Conservation (phyloP, 228 moss, liverwort and hornwort genomes). For the Sphagnum fallax region DNA sequence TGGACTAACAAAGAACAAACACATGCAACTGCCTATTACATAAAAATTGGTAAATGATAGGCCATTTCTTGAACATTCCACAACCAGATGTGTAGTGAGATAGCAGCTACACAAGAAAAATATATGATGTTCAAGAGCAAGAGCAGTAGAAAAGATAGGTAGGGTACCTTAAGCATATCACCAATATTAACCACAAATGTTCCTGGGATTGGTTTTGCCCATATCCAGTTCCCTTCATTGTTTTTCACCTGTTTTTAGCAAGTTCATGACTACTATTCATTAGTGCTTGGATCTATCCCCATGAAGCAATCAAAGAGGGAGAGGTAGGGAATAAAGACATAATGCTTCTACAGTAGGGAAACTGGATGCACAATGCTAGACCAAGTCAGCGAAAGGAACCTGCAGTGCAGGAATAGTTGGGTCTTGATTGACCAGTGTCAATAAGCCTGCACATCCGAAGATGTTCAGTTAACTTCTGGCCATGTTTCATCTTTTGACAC, state of each 20-base stretch:
- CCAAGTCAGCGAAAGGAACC: constrained; percentile 24
- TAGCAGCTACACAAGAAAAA: not conserved
- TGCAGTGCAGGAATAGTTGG: constrained; percentile 67
- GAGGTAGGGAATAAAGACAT: not conserved
- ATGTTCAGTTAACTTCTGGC: too few species aligned
- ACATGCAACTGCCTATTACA: too few species aligned
- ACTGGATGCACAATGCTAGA: not conserved
- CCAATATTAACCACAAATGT: constrained; percentile 97
- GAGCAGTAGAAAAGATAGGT: too few species aligned
- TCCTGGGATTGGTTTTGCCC: constrained; percentile 89
- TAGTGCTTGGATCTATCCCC: not conserved
- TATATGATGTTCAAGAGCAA: not conserved
- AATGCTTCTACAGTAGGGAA: not conserved
- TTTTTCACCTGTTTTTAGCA: constrained; percentile 61
- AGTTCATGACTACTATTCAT: not conserved
- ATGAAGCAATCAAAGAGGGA: not conserved
- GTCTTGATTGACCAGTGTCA: constrained; percentile 93
- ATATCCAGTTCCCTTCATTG: constrained; percentile 74
- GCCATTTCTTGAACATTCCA: too few species aligned
- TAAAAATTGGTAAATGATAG: too few species aligned
- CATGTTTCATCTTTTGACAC: too few species aligned
- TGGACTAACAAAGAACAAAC: too few species aligned
- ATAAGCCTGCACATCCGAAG: constrained; percentile 42
- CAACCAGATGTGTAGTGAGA: not conserved
- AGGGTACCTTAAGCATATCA: constrained; percentile 80